Percentiles rank a stretch among this genome's conserved stretches.
Conservation (phyloP, 1,284 basidiomycete genomes). For the Cryptococcus deneoformans region DNA sequence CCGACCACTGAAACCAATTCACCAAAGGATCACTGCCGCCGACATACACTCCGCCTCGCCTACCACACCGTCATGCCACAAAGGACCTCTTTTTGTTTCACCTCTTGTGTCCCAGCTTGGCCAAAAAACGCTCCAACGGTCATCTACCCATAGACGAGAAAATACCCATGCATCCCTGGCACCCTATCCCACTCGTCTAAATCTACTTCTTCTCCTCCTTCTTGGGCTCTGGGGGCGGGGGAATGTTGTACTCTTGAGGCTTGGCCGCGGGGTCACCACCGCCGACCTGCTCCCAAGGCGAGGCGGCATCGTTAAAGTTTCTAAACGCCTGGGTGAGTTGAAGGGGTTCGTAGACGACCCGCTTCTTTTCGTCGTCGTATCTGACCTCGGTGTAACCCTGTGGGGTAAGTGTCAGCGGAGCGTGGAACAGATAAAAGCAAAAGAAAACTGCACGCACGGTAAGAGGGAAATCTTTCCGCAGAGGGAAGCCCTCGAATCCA, state of each 20-base stretch:
- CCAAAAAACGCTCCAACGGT: no score
- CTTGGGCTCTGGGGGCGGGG: conserved; percentile 47
- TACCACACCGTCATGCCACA: no score
- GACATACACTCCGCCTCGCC: no score
- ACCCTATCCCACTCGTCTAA: background rate
- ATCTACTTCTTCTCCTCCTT: conserved; percentile 33
- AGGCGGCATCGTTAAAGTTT: conserved; percentile 84
- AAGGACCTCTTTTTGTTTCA: no score
- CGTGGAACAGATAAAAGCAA: background rate
- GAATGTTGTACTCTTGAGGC: conserved; percentile 49
- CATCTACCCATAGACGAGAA: no score
- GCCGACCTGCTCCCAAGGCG: conserved; percentile 97
- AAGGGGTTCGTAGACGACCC: conserved; percentile 96
- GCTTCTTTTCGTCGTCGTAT: conserved; percentile 98
- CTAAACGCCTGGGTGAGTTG: conserved; percentile 87
- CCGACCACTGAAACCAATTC: no score
- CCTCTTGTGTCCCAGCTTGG: no score
- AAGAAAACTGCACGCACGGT: conserved; percentile 50
- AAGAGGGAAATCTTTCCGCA: conserved; percentile 97
- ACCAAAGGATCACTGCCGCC: no score
- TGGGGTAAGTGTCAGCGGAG: background rate
- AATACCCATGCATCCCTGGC: background rate
- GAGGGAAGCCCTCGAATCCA: conserved; percentile 97
- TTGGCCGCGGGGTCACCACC: conserved; percentile 57
- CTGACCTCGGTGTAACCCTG: conserved; percentile 95